These are phyloP conservation scores for Purpureocillium lavendulum DNA, from an alignment of 2,329 filamentous ascomycete species.

Conservation along the genomic window DNA sequence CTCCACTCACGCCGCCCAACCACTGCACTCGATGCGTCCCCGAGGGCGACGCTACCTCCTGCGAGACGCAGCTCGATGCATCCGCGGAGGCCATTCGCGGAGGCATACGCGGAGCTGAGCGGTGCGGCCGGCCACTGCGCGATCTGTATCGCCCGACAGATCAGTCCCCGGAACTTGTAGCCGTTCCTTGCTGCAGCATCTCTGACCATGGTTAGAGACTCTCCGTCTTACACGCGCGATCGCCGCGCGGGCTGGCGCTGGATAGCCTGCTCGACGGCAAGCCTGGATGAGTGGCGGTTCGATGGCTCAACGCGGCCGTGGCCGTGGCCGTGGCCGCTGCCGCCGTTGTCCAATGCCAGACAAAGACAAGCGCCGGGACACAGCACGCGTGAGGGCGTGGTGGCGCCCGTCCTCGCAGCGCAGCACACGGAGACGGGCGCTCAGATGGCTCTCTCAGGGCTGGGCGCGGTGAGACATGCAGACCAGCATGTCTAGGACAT, in stretches of 20 bases:
- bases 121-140: not conserved
- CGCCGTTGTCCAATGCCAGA: constrained; percentile 1
- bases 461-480: constrained; percentile 26
- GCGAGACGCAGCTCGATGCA: not conserved
- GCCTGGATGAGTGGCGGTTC: too few relatives aligned
- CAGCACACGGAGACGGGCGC: constrained; percentile 13
- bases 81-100: not conserved
- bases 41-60: not conserved
- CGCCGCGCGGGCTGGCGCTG: too few relatives aligned
- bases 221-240: too few relatives aligned
- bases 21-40: not conserved
- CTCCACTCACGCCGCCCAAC: not conserved
- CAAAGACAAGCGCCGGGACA: constrained; percentile 2
- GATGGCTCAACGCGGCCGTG: too few relatives aligned
- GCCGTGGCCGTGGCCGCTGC: too few relatives aligned
- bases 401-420: constrained; percentile 4
- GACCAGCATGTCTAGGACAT: constrained; percentile 17
- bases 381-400: not conserved
- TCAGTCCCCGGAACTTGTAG: too few relatives aligned
- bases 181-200: too few relatives aligned
- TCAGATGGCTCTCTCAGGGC: constrained; percentile 26
- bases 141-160: not conserved
- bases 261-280: too few relatives aligned
- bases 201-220: too few relatives aligned
- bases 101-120: not conserved